A percentile compares a stretch with the other conserved stretches of the same genome.
phyloP scores from a whole-genome alignment of 768 basidiomycete genomes.

The Lentinula aciculospora region DNA sequence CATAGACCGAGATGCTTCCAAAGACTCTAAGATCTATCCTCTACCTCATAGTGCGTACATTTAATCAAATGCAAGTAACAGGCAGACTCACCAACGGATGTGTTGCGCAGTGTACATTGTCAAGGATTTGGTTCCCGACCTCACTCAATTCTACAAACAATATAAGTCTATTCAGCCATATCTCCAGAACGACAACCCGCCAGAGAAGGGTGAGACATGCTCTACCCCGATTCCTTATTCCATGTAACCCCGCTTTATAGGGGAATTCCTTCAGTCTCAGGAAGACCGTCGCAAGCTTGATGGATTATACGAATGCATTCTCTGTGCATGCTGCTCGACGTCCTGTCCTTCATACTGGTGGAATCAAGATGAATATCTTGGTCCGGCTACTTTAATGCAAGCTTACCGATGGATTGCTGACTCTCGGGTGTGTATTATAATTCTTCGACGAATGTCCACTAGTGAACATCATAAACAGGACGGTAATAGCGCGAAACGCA shows the following conservation, averaged over 20 bases:
- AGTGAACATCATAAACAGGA: conserved; percentile 42
- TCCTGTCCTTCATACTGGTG: conserved; percentile 99
- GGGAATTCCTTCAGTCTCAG: conserved; percentile 84
- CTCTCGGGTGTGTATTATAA: conserved; percentile 59
- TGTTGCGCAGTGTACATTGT: conserved; percentile 83
- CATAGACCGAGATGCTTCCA: conserved; percentile 70
- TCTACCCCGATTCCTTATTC: neutral
- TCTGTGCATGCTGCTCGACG: conserved; percentile 96
- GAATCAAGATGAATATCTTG: conserved; percentile 98
- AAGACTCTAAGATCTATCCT: conserved; percentile 91
- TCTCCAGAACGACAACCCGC: conserved; percentile 90
- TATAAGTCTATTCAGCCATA: conserved; percentile 99
- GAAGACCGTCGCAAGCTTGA: conserved; percentile 95
- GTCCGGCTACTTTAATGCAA: conserved; percentile 94
- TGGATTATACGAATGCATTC: conserved; percentile 96
- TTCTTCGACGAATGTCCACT: neutral
- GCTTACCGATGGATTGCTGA: conserved; percentile 99
- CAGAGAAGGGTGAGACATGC: conserved; percentile 46
- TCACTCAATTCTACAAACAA: conserved; percentile 95
- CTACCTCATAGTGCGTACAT: conserved; percentile 84
- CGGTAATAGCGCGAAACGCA: conserved; percentile 68
- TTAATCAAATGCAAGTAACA: neutral
- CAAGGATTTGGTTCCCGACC: conserved; percentile 94
- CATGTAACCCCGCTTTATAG: conserved; percentile 14
- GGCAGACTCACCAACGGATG: neutral